A percentile compares a stretch with the other conserved stretches of the same genome.
phyloP scores from a whole-genome alignment of 106 monocot species.

The Dendrobium huoshanense region DNA sequence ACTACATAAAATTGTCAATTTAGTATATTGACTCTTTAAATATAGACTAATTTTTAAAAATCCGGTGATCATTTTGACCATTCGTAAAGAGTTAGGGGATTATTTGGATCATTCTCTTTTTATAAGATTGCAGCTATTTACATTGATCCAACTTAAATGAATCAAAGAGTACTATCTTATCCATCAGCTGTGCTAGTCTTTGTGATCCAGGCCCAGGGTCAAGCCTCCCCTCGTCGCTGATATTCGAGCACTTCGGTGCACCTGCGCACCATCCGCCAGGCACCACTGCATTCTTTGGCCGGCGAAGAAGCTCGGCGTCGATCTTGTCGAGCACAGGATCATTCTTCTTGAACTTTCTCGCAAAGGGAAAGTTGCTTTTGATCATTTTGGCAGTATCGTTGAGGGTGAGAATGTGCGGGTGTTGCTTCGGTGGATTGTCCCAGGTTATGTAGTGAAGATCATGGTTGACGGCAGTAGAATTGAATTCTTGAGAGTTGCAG shows the following conservation, averaged over 20 bases:
- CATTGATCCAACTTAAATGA: conserved; percentile 47
- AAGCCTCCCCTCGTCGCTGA: conserved; percentile 23
- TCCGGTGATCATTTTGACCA: no score
- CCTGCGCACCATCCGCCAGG: conserved; percentile 64
- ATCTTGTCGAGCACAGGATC: conserved; percentile 53
- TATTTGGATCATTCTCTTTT: neutral
- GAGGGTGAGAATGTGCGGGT: conserved; percentile 46
- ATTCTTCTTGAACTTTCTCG: conserved; percentile 54
- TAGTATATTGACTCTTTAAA: no score
- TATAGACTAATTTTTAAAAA: no score
- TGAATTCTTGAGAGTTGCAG: conserved; percentile 54
- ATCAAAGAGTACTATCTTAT: conserved; percentile 32
- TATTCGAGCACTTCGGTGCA: conserved; percentile 24
- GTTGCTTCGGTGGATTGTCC: conserved; percentile 81
- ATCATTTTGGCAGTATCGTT: conserved; percentile 42
- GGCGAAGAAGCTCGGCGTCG: conserved; percentile 48
- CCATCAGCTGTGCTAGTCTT: conserved; percentile 40
- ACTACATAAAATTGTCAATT: no score
- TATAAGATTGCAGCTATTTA: conserved; percentile 13
- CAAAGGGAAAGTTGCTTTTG: conserved; percentile 61
- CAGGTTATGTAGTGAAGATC: conserved; percentile 79
- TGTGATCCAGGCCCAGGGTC: conserved; percentile 41
- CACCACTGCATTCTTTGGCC: conserved; percentile 16
- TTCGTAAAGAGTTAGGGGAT: neutral
- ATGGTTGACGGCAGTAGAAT: conserved; percentile 54